These are phyloP conservation scores for Arthrobotrys entomopaga DNA, from an alignment of 2,329 filamentous ascomycete species.

Conservation along the genomic window DNA sequence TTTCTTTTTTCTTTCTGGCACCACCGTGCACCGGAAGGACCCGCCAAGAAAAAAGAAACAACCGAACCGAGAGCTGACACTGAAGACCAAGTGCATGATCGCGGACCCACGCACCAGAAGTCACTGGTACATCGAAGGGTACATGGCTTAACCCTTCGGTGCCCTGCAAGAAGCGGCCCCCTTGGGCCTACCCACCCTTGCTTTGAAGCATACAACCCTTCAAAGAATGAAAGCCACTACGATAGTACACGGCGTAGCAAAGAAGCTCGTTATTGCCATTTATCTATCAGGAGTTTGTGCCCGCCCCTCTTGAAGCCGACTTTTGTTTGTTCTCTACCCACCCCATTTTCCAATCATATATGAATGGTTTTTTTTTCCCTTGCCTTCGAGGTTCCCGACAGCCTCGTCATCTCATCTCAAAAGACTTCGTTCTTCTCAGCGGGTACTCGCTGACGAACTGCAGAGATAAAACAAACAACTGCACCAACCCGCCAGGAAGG, in stretches of 20 bases:
- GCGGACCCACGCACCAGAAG: constrained; percentile 18
- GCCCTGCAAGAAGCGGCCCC: constrained; percentile 11
- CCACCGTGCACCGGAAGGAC: neutral
- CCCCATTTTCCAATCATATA: constrained; percentile 34
- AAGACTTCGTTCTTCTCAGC: constrained; percentile 19
- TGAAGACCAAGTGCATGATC: constrained; percentile 10
- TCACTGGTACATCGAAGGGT: constrained; percentile 36
- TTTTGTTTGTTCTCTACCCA: constrained; percentile 15
- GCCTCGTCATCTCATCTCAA: neutral
- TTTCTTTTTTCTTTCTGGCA: constrained; percentile 10
- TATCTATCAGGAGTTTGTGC: constrained; percentile 29
- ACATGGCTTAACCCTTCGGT: constrained; percentile 16
- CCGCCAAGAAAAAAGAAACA: constrained; percentile 2
- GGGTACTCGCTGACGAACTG: constrained; percentile 34
- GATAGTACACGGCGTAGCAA: constrained; percentile 23
- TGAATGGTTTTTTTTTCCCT: constrained; percentile 22
- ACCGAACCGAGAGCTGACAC: constrained; percentile 25
- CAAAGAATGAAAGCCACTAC: constrained; percentile 24
- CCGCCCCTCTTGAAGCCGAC: constrained; percentile 1
- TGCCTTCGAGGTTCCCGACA: constrained; percentile 4
- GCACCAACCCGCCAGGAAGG: constrained; percentile 23
- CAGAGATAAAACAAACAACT: constrained; percentile 28
- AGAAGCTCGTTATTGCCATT: constrained; percentile 6
- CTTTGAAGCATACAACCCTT: constrained; percentile 19
- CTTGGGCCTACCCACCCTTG: constrained; percentile 44